phyloP scores from a whole-genome alignment of 306 rosid species.

The Alnus rubra region DNA sequence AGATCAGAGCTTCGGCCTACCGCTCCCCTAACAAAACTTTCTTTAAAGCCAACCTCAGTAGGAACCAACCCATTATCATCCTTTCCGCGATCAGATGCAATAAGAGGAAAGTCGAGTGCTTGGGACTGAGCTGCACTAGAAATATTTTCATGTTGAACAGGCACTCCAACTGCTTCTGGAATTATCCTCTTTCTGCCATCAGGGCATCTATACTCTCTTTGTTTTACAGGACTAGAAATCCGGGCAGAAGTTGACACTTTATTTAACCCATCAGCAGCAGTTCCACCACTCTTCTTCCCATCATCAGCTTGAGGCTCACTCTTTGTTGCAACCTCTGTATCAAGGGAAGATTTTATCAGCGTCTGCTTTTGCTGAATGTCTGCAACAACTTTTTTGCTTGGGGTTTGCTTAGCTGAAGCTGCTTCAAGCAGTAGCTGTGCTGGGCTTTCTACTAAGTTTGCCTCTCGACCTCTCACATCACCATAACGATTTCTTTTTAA shows the following conservation, averaged over 20 bases:
- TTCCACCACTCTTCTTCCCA: slow-evolving; percentile 55
- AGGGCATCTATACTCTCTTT: slow-evolving; percentile 94
- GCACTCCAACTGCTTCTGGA: slow-evolving; percentile 96
- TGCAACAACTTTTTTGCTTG: slow-evolving; percentile 63
- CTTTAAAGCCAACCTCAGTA: slow-evolving; percentile 51
- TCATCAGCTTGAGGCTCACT: slow-evolving; percentile 61
- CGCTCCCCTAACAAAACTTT: slow-evolving; percentile 53
- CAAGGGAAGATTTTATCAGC: slow-evolving; percentile 47
- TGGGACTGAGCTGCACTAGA: slow-evolving; percentile 57
- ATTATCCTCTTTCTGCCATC: slow-evolving; percentile 97
- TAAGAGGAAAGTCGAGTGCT: slow-evolving; percentile 61
- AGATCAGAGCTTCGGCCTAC: slow-evolving; percentile 51
- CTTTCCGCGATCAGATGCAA: slow-evolving; percentile 54
- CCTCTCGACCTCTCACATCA: slow-evolving; percentile 83
- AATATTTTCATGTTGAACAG: slow-evolving; percentile 68
- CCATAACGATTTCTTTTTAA: slow-evolving; percentile 90
- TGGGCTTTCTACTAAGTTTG: slow-evolving; percentile 88
- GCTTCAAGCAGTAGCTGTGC: slow-evolving; percentile 96
- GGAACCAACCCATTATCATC: slow-evolving; percentile 49
- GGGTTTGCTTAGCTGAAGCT: slow-evolving; percentile 70
- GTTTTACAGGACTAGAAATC: slow-evolving; percentile 87
- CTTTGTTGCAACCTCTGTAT: slow-evolving; percentile 46
- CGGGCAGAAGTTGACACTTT: slow-evolving; percentile 58
- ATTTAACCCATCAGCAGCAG: slow-evolving; percentile 53
- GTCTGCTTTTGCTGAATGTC: slow-evolving; percentile 62